Base-by-base conservation (phyloP, 2,329 filamentous ascomycete genomes). In the Teratosphaeria destructans region DNA sequence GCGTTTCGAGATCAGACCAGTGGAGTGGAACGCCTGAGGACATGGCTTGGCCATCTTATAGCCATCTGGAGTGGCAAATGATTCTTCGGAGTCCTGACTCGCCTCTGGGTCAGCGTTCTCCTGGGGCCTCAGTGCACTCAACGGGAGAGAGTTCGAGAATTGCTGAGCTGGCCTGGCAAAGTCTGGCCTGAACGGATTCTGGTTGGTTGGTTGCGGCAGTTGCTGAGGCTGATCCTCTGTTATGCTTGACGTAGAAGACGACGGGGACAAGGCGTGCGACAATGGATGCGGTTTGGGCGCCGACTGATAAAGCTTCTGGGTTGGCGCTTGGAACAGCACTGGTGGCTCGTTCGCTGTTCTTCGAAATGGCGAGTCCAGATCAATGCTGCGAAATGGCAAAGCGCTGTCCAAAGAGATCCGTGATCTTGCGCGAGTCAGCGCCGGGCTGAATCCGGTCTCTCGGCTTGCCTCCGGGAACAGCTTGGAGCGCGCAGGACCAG, bases 1-100 rank as follows among this genome's bases (percentile, higher is more conserved):
- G 73, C 95, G 89, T 77, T 99, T 99, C 11, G 94, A 96, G 58
- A 99, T 87, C 32, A 99, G 78, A 1, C 93, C 92, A 0, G 94
- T 97, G 1, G 94, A 97, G 79, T 90, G 91, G 75, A 96, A 96
- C 6, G 91, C 91, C 49, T 88, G 85, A 35, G 89, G 86, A 59
- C 89, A 81, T 26, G 92, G 88, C 70, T 86, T 90, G 7, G 85
- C 87, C 56, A 84, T 79, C 73, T 90, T 92, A 75, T 89, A 94
- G 58, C 83, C 84, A 58, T 87, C 82, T 0, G 90, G 90, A 0
- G 90, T 95, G 35, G 87, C 86, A 65, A 90, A 86, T 4, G 79
- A 80, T 23, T 79, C 79, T 2, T 77, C 72, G 3, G 77, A 77
- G 12, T 56, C 72, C 73, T 65, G 63, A 32, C 59, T 59, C 14